Evolutionary conservation across 2,329 filamentous ascomycete genomes (phyloP), one percentile per base, ranked within the genome.

Genomic region (Trichophyton equinum): DNA sequence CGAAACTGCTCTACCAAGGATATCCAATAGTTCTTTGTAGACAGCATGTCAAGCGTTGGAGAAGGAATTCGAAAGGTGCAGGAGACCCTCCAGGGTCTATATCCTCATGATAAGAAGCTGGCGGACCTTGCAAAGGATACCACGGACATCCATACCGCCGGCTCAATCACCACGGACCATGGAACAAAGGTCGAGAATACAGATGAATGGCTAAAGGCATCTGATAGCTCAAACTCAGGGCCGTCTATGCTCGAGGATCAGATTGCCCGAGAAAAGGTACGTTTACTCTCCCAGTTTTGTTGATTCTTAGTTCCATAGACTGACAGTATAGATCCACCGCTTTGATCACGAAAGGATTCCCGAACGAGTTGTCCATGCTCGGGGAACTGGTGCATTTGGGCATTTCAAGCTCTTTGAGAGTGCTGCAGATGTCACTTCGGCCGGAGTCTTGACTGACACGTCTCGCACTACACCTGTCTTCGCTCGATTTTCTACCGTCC

Each of bases 331-430:
- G 76, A 77, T 78, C 40, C 74, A 75, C 71, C 84, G 86, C 30
- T 91, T 94, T 68, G 88, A 92, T 62, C 88, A 88, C 67, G 85
- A 87, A 67, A 79, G 85, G 57, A 86, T 87, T 62, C 84, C 85
- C 1, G 85, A 87, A 69, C 78, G 84, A 64, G 85, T 87, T 20
- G 84, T 88, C 1, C 85, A 87, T 68, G 85, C 85, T 18, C 79
- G 84, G 61, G 85, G 84, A 42, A 76, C 81, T 11, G 85, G 79
- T 55, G 85, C 85, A 13, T 85, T 85, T 67, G 85, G 85, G 56
- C 83, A 79, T 51, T 89, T 88, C 74, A 86, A 79, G 63, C 76
- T 89, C 22, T 79, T 81, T 63, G 81, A 88, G 71, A 83, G 82
- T 64, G 79, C 83, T 11, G 76, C 77, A 53, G 83, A 88, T 66